Conservation (phyloP, 1,139 yeast species). For the Komagataea norvegica region DNA sequence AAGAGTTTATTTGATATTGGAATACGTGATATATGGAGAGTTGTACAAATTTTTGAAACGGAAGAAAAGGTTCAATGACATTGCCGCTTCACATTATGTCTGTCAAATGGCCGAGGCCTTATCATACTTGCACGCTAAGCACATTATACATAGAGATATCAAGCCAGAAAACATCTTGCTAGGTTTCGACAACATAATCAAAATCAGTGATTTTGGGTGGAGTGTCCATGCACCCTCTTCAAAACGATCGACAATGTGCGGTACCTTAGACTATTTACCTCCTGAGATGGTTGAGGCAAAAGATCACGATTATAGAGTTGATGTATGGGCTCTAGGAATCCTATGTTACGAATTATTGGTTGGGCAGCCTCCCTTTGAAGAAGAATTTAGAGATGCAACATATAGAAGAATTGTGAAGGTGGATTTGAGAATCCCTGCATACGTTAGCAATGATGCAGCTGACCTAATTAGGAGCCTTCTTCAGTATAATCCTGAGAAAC, state of each 20-base stretch:
- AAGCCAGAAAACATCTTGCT: conserved; percentile 88
- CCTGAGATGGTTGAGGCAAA: conserved; percentile 92
- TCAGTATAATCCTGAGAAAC: conserved; percentile 61
- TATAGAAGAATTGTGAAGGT: conserved; percentile 74
- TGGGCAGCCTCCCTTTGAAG: conserved; percentile 92
- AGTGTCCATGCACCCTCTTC: conserved; percentile 62
- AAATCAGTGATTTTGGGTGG: conserved; percentile 96
- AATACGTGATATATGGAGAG: conserved; percentile 85
- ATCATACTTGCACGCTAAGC: conserved; percentile 66
- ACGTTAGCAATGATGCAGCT: conserved; percentile 67
- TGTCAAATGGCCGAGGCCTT: conserved; percentile 81
- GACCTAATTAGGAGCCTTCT: conserved; percentile 60
- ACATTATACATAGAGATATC: conserved; percentile 85
- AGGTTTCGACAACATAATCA: conserved; percentile 66
- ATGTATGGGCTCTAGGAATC: conserved; percentile 91
- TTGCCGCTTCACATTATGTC: conserved; percentile 71
- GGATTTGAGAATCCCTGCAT: conserved; percentile 68
- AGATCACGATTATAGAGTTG: conserved; percentile 76
- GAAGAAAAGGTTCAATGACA: conserved; percentile 64
- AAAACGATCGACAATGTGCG: conserved; percentile 81
- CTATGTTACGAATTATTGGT: conserved; percentile 80
- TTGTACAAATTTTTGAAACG: conserved; percentile 66
- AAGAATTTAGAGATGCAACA: conserved; percentile 64
- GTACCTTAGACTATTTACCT: conserved; percentile 89
- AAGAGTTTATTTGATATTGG: conserved; percentile 78